These are phyloP conservation scores for Pyrenochaeta sp. DNA, from an alignment of 2,329 filamentous ascomycete species.

Conservation along the genomic window DNA sequence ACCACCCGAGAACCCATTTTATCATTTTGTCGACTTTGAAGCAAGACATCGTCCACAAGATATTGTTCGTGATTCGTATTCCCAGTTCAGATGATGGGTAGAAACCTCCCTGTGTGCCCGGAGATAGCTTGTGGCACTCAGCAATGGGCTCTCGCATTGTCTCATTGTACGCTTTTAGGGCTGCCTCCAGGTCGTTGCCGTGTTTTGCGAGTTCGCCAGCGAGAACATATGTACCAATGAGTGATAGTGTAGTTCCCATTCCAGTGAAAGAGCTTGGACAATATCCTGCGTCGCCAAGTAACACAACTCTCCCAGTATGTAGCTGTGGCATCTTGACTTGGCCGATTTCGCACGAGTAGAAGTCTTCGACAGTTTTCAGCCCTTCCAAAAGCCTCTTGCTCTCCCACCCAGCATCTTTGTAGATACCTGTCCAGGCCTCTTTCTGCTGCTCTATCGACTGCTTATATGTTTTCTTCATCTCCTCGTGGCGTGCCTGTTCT, in stretches of 20 bases:
- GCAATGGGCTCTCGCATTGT: slow-evolving; percentile 25
- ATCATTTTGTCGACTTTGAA: slow-evolving; percentile 48
- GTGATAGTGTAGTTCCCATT: slow-evolving; percentile 40
- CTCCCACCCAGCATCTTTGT: slow-evolving; percentile 56
- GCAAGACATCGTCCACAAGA: slow-evolving; percentile 41
- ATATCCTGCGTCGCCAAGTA: slow-evolving; percentile 63
- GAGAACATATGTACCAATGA: slow-evolving; percentile 51
- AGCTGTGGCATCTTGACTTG: slow-evolving; percentile 57
- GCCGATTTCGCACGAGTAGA: slow-evolving; percentile 57
- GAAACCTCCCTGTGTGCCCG: background rate
- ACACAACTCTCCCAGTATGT: slow-evolving; percentile 57
- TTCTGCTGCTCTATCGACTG: slow-evolving; percentile 53
- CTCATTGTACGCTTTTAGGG: slow-evolving; percentile 32
- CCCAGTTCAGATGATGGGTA: slow-evolving; percentile 43
- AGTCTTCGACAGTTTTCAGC: slow-evolving; percentile 53
- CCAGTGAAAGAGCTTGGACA: slow-evolving; percentile 34
- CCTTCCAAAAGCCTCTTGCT: slow-evolving; percentile 52
- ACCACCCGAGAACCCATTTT: slow-evolving; percentile 29
- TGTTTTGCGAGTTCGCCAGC: slow-evolving; percentile 43
- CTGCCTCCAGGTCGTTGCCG: slow-evolving; percentile 17
- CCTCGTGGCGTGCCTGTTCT: slow-evolving; percentile 4
- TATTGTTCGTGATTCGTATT: slow-evolving; percentile 41
- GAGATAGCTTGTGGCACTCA: slow-evolving; percentile 25
- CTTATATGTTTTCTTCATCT: slow-evolving; percentile 22
- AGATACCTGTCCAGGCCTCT: slow-evolving; percentile 38